These are phyloP conservation scores for Chrysopogon serrulatus DNA, from an alignment of 176 grass and related monocot genomes.

Conservation along the genomic window DNA sequence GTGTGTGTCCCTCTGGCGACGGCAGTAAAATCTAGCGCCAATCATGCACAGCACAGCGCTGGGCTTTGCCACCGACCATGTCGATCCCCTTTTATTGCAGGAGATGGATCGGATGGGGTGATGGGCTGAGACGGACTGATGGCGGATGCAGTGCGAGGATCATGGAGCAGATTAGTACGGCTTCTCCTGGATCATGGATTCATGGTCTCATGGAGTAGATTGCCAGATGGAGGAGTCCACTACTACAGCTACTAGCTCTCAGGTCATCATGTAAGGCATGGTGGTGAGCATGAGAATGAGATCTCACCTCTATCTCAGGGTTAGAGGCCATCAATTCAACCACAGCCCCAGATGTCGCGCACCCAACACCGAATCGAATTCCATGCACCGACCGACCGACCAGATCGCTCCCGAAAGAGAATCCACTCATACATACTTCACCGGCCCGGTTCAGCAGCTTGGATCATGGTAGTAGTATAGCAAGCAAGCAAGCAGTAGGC, in stretches of 20 bases:
- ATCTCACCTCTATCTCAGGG: not conserved
- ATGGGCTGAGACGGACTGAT: not conserved
- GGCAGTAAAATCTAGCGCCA: slow-evolving; percentile 24
- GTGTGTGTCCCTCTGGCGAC: slow-evolving; percentile 8
- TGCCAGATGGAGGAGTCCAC: not conserved
- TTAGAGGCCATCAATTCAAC: not conserved
- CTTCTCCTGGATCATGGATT: not conserved
- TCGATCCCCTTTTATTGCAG: slow-evolving; percentile 16
- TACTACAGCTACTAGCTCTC: not conserved
- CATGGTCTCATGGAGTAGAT: not conserved
- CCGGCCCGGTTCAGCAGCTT: not conserved
- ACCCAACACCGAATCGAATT: not conserved
- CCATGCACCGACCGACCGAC: not conserved
- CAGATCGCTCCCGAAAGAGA: not conserved
- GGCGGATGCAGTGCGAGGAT: not conserved
- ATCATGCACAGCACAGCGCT: slow-evolving; percentile 35
- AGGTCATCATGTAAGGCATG: slow-evolving; percentile 32
- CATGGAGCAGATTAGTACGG: slow-evolving; percentile 15
- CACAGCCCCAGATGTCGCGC: not conserved
- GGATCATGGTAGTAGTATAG: not conserved
- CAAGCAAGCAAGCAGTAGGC: not conserved
- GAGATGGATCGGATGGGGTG: not conserved
- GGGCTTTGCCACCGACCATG: slow-evolving; percentile 39
- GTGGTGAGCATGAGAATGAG: not conserved
- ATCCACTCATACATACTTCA: not conserved